Conservation (phyloP, 768 basidiomycete species). For the Boletus subcaerulescens region DNA sequence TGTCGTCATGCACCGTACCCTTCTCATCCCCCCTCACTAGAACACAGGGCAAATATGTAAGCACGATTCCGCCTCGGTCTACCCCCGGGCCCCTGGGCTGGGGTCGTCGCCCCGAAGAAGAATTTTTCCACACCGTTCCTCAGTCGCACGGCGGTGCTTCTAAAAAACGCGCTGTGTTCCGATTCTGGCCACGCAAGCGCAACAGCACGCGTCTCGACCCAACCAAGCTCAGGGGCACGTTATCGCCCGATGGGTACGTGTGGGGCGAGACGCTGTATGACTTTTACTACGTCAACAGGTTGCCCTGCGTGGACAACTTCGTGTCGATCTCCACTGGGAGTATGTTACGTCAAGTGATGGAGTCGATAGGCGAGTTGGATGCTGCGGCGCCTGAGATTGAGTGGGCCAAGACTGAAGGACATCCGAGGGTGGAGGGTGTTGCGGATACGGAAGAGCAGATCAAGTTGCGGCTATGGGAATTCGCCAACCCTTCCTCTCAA, state of each 20-base stretch:
- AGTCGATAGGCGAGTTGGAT: slow-evolving; percentile 15
- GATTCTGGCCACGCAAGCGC: slow-evolving; percentile 25
- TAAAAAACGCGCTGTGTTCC: slow-evolving; percentile 21
- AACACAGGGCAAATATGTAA: too few relatives aligned
- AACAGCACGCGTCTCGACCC: slow-evolving; percentile 9
- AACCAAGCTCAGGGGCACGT: slow-evolving; percentile 9
- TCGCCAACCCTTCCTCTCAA: too few relatives aligned
- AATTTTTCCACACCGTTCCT: slow-evolving; percentile 2
- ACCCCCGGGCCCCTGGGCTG: background rate
- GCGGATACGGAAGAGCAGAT: slow-evolving; percentile 19
- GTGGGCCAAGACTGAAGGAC: slow-evolving; percentile 24
- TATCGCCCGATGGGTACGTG: slow-evolving; percentile 17
- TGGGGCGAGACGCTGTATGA: slow-evolving; percentile 32
- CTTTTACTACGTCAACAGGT: slow-evolving; percentile 13
- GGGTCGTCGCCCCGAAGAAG: slow-evolving; percentile 6
- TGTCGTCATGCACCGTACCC: too few relatives aligned
- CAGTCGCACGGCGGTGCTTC: background rate
- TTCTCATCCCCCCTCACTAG: too few relatives aligned
- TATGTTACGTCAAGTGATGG: slow-evolving; percentile 9
- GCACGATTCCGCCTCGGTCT: too few relatives aligned
- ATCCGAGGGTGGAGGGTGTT: slow-evolving; percentile 16
- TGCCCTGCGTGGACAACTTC: background rate
- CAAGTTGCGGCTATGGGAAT: background rate
- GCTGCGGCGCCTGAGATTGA: slow-evolving; percentile 12
- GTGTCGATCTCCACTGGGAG: slow-evolving; percentile 19